These are phyloP conservation scores for Medicago arabica DNA, from an alignment of 306 rosid species.

Conservation along the genomic window DNA sequence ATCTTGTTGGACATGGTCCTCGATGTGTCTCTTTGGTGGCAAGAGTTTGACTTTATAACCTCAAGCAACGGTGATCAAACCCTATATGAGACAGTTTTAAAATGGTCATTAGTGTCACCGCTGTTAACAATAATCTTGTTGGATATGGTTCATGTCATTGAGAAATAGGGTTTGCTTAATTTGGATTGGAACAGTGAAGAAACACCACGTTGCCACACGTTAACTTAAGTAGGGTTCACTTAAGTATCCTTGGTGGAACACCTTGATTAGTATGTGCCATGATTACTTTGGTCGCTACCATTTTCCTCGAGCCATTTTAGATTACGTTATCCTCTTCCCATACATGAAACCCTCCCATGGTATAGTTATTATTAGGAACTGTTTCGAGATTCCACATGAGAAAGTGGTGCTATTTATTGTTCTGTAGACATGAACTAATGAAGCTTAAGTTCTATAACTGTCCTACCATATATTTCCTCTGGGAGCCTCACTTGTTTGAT, in stretches of 20 bases:
- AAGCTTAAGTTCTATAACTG: neutral
- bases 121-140: neutral
- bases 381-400: constrained; percentile 1
- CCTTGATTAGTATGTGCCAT: neutral
- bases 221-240: neutral
- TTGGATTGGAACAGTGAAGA: no score
- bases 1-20: neutral
- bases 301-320: constrained; percentile 7
- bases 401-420: constrained; percentile 9
- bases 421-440: constrained; percentile 14
- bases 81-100: no score
- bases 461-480: constrained; percentile 22
- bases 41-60: no score
- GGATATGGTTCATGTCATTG: neutral
- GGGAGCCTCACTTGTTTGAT: neutral
- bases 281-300: no score
- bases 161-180: no score
- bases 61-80: no score
- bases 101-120: no score
- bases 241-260: constrained; percentile 15
- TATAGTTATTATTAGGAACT: constrained; percentile 18
- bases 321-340: neutral
- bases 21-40: no score
- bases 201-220: no score
- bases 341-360: neutral